These are phyloP conservation scores for Scedosporium boydii DNA, from an alignment of 2,329 filamentous ascomycete species.

Conservation along the genomic window DNA sequence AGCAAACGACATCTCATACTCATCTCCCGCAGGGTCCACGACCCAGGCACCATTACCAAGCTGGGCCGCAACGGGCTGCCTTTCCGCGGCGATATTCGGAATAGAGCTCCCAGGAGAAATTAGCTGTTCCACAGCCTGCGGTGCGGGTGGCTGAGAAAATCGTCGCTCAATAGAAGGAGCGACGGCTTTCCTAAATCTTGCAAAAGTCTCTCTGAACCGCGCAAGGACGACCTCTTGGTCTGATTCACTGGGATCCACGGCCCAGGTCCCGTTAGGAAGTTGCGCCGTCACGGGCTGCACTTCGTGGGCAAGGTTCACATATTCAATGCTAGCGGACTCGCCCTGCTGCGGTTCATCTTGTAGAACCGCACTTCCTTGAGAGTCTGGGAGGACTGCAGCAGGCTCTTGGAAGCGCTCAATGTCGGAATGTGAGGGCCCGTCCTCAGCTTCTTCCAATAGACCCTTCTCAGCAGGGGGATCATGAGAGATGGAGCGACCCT, in stretches of 20 bases:
- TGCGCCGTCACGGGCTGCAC: not conserved
- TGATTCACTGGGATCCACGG: not conserved
- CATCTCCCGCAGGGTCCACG: slow-evolving; percentile 1
- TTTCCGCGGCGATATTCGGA: not conserved
- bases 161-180: not conserved
- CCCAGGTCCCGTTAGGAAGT: not conserved
- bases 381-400: not conserved
- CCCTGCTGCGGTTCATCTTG: not conserved
- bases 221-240: not conserved
- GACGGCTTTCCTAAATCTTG: not conserved
- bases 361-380: not conserved
- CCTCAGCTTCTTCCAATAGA: not conserved
- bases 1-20: not conserved
- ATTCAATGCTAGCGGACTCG: not conserved
- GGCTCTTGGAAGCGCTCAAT: not conserved
- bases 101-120: not conserved
- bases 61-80: not conserved
- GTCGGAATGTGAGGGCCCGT: not conserved
- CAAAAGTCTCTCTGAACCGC: not conserved
- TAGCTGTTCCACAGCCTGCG: not conserved
- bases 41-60: not conserved
- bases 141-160: not conserved
- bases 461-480: not conserved
- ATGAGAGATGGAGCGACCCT: too few species aligned
- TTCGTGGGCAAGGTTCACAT: not conserved